Evolutionary conservation across 1,139 yeast genomes (phyloP).

Genomic region (Scheffersomyces parashehatae): DNA sequence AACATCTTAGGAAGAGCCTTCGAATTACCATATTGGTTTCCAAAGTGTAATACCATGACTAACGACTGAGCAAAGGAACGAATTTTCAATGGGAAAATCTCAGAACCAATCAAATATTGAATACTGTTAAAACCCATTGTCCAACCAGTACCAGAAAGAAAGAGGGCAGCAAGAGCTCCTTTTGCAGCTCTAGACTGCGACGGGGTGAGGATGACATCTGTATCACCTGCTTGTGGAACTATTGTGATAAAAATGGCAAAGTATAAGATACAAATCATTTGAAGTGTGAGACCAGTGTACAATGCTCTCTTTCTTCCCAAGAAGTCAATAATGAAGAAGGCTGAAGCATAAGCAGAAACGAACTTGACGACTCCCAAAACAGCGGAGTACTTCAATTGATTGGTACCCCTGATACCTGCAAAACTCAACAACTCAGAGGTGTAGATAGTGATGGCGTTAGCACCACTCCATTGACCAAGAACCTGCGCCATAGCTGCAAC

Average conservation of each 20-base stretch:
- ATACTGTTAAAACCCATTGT: conserved; percentile 61
- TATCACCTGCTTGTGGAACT: conserved; percentile 46
- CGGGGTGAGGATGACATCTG: conserved; percentile 24
- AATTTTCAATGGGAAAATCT: conserved; percentile 56
- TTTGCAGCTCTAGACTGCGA: conserved; percentile 41
- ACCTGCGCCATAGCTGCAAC: conserved; percentile 48
- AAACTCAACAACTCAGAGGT: conserved; percentile 56
- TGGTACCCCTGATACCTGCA: conserved; percentile 45
- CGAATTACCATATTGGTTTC: conserved; percentile 61
- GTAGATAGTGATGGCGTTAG: conserved; percentile 48
- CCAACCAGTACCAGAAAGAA: conserved; percentile 60
- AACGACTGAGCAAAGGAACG: conserved; percentile 56
- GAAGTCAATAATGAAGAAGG: conserved; percentile 49
- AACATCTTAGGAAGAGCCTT: conserved; percentile 58
- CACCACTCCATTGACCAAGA: conserved; percentile 65
- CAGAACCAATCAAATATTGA: conserved; percentile 60
- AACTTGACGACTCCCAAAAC: conserved; percentile 51
- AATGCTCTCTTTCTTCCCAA: conserved; percentile 45
- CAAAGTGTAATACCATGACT: conserved; percentile 60
- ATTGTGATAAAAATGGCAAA: conserved; percentile 49
- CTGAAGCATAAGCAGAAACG: conserved; percentile 42
- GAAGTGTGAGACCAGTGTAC: conserved; percentile 41
- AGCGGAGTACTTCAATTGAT: conserved; percentile 47
- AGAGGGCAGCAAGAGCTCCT: conserved; percentile 56
- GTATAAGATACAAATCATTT: conserved; percentile 29